Evolutionary conservation across 2,329 filamentous ascomycete genomes (phyloP).

Genomic region (Daldinia sp.): DNA sequence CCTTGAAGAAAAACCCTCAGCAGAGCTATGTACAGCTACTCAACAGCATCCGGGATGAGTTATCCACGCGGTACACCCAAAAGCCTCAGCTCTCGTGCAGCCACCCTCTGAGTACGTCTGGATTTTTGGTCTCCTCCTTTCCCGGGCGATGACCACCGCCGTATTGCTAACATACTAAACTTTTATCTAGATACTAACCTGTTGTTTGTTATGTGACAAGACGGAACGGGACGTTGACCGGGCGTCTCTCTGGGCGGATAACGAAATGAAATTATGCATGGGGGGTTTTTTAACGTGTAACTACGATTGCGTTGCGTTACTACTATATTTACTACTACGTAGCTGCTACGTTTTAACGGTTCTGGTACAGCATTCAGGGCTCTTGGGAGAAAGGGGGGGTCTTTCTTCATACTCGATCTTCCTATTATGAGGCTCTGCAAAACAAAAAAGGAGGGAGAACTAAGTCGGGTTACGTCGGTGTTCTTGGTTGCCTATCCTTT

Average conservation of each 20-base stretch:
- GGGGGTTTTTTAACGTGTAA: slow-evolving; percentile 10
- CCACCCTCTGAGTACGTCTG: slow-evolving; percentile 86
- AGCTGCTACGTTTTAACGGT: slow-evolving; percentile 17
- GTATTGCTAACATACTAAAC: slow-evolving; percentile 37
- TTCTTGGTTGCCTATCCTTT: slow-evolving; percentile 28
- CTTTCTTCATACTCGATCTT: slow-evolving; percentile 17
- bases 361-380: slow-evolving; percentile 28
- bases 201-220: slow-evolving; percentile 70
- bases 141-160: slow-evolving; percentile 13
- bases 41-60: slow-evolving; percentile 92
- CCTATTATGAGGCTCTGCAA: slow-evolving; percentile 18
- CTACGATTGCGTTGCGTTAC: slow-evolving; percentile 13
- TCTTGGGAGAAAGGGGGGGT: slow-evolving; percentile 13
- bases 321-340: slow-evolving; percentile 1
- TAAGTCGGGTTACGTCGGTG: slow-evolving; percentile 19
- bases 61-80: slow-evolving; percentile 88
- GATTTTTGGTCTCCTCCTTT: slow-evolving; percentile 13
- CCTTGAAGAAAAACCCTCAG: slow-evolving; percentile 91
- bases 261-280: slow-evolving; percentile 19
- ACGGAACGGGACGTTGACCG: slow-evolving; percentile 48
- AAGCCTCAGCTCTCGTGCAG: slow-evolving; percentile 97
- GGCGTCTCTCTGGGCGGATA: slow-evolving; percentile 9
- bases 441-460: slow-evolving; percentile 14
- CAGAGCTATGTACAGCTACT: slow-evolving; percentile 96
- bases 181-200: slow-evolving; percentile 68